Conservation (phyloP, 2,329 filamentous ascomycete species). For the Claviceps purpurea region DNA sequence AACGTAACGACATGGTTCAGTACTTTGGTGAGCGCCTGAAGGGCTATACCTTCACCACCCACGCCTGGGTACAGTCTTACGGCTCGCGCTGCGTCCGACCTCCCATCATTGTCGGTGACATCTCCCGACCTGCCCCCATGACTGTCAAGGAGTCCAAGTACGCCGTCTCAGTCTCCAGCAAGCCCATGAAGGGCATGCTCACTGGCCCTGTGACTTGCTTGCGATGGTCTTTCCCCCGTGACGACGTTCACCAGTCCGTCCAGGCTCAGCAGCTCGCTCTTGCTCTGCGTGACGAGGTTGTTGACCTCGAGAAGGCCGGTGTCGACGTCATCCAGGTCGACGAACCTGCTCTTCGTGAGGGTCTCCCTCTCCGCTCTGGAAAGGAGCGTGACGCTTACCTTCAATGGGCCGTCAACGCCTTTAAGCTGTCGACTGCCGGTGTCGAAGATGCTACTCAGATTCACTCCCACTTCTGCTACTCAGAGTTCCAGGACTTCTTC, state of each 20-base stretch:
- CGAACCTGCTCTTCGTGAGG: conserved; percentile 97
- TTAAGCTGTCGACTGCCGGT: conserved; percentile 88
- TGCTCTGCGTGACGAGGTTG: conserved; percentile 93
- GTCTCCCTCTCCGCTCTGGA: conserved; percentile 89
- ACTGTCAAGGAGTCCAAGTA: conserved; percentile 99
- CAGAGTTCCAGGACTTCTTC: conserved; percentile 99
- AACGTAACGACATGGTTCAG: conserved; percentile 99
- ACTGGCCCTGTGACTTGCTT: conserved; percentile 98
- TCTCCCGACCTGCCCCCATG: conserved; percentile 93
- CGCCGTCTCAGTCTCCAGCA: conserved; percentile 87
- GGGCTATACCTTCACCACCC: conserved; percentile 97
- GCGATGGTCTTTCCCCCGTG: conserved; percentile 99
- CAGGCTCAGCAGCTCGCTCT: conserved; percentile 98
- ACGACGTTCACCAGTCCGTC: conserved; percentile 97
- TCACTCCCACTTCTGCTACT: conserved; percentile 99
- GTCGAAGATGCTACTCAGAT: conserved; percentile 96
- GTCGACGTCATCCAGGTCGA: conserved; percentile 98
- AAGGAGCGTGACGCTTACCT: conserved; percentile 96
- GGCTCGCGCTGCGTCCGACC: conserved; percentile 96
- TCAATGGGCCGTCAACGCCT: conserved; percentile 92
- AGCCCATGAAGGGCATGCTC: conserved; percentile 99
- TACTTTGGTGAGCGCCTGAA: conserved; percentile 98
- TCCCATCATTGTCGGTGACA: conserved; percentile 96
- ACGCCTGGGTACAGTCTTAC: conserved; percentile 98
- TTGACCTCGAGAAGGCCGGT: conserved; percentile 94